Percentiles rank a stretch among this genome's conserved stretches.
Evolutionary conservation across 495 filamentous ascomycete genomes (phyloP).

Genomic region (Cetradonia linearis): DNA sequence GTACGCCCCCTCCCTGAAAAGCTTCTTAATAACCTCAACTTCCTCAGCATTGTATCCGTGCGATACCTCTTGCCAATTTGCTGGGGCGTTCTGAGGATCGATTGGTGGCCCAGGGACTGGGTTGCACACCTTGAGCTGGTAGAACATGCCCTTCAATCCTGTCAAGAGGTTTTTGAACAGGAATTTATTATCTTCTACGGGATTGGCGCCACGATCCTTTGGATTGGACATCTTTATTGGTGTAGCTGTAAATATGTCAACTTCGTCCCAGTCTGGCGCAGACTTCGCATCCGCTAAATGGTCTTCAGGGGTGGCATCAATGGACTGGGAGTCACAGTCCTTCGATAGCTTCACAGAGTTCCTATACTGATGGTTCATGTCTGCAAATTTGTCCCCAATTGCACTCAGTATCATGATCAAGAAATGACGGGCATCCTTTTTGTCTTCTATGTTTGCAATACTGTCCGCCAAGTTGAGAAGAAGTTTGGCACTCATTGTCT

Average conservation of each 20-base stretch:
- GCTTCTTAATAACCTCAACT: constrained; percentile 88
- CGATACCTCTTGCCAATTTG: constrained; percentile 91
- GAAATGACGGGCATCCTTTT: constrained; percentile 87
- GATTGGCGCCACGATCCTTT: constrained; percentile 79
- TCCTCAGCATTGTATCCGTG: constrained; percentile 97
- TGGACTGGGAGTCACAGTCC: constrained; percentile 51
- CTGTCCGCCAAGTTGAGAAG: constrained; percentile 95
- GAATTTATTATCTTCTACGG: constrained; percentile 96
- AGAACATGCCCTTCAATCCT: constrained; percentile 92
- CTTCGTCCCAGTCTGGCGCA: constrained; percentile 90
- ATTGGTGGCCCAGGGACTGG: constrained; percentile 47
- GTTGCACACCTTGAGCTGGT: constrained; percentile 87
- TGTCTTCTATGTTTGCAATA: constrained; percentile 83
- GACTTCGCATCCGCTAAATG: constrained; percentile 72
- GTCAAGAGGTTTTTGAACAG: constrained; percentile 98
- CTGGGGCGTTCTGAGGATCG: constrained; percentile 65
- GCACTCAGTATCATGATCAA: constrained; percentile 95
- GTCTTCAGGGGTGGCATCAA: constrained; percentile 62
- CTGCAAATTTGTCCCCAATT: constrained; percentile 94
- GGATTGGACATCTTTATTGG: constrained; percentile 94
- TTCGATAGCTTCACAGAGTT: constrained; percentile 90
- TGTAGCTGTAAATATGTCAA: constrained; percentile 91
- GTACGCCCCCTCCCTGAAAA: constrained; percentile 90
- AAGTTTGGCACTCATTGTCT: constrained; percentile 98
- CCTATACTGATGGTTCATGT: constrained; percentile 91